phyloP scores from a whole-genome alignment of 139 green algal species.

The Cymbomonas tetramitiformis region DNA sequence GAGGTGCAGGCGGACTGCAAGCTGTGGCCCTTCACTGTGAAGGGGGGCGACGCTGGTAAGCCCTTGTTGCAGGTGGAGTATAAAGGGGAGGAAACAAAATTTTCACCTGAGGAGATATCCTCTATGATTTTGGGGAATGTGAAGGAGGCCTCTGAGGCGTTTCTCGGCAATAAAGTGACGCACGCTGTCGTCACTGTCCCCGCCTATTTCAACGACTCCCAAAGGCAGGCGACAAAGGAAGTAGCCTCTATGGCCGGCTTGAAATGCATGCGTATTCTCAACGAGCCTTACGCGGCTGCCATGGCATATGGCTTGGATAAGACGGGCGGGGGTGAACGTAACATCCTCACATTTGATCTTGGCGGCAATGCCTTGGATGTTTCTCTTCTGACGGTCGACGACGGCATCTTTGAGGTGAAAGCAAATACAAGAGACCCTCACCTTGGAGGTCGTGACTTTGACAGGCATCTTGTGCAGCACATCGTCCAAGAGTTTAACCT shows the following conservation, averaged over 20 bases:
- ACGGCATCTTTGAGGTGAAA: constrained; percentile 19
- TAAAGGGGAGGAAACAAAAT: constrained; percentile 16
- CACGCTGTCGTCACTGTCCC: constrained; percentile 28
- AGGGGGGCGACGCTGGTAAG: constrained; percentile 19
- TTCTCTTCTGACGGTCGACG: constrained; percentile 21
- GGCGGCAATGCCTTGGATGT: constrained; percentile 32
- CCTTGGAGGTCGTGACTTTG: constrained; percentile 27
- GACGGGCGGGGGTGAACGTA: neutral
- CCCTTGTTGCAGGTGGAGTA: constrained; percentile 11
- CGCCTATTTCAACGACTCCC: constrained; percentile 25
- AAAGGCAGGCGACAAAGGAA: constrained; percentile 26
- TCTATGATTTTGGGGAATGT: constrained; percentile 46
- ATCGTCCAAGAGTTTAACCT: neutral
- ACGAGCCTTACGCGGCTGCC: constrained; percentile 88
- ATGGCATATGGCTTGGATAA: constrained; percentile 66
- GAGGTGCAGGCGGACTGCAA: constrained; percentile 11
- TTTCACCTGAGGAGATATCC: constrained; percentile 36
- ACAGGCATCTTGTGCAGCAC: constrained; percentile 11
- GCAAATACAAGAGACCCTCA: constrained; percentile 26
- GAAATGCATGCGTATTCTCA: constrained; percentile 84
- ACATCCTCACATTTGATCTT: constrained; percentile 27
- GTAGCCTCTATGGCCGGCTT: constrained; percentile 24
- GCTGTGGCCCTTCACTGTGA: constrained; percentile 18
- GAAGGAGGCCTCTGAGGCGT: constrained; percentile 64
- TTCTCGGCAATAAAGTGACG: constrained; percentile 35